A percentile compares a stretch with the other conserved stretches of the same genome.
Evolutionary conservation across 1,284 basidiomycete species (phyloP).

Genomic region (Nidula niveotomentosa): DNA sequence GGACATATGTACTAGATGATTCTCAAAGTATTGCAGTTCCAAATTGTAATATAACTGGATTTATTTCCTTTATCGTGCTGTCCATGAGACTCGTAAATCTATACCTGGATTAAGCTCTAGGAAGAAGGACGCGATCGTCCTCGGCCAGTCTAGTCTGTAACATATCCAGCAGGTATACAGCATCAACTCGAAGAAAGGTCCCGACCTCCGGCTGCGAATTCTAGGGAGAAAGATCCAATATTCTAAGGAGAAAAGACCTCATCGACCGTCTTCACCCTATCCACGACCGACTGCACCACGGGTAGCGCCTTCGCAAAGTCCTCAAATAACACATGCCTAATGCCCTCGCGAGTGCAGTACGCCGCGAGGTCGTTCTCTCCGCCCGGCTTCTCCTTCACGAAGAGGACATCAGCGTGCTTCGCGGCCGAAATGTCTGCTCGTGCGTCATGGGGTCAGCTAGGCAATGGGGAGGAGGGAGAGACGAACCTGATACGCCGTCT

Average conservation of each 20-base stretch:
- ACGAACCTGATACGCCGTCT: constrained; percentile 85
- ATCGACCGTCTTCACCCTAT: constrained; percentile 45
- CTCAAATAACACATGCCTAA: constrained; percentile 66
- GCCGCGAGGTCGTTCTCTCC: constrained; percentile 84
- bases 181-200: too few relatives aligned
- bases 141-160: too few relatives aligned
- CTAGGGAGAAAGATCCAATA: neutral
- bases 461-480: neutral
- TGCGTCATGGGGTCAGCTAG: neutral
- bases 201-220: too few relatives aligned
- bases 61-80: too few relatives aligned
- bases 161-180: too few relatives aligned
- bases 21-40: too few relatives aligned
- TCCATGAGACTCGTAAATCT: too few relatives aligned
- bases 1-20: too few relatives aligned
- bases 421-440: constrained; percentile 84
- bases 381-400: constrained; percentile 80
- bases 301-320: constrained; percentile 63
- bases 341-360: constrained; percentile 72
- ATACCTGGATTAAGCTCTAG: too few relatives aligned
- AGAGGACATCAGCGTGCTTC: constrained; percentile 85
- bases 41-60: too few relatives aligned
- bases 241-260: constrained; percentile 27
- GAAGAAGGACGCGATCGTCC: too few relatives aligned
- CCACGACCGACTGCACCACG: constrained; percentile 67